These are phyloP conservation scores for Lycium barbarum DNA, from an alignment of 257 asterid genomes.

Conservation along the genomic window DNA sequence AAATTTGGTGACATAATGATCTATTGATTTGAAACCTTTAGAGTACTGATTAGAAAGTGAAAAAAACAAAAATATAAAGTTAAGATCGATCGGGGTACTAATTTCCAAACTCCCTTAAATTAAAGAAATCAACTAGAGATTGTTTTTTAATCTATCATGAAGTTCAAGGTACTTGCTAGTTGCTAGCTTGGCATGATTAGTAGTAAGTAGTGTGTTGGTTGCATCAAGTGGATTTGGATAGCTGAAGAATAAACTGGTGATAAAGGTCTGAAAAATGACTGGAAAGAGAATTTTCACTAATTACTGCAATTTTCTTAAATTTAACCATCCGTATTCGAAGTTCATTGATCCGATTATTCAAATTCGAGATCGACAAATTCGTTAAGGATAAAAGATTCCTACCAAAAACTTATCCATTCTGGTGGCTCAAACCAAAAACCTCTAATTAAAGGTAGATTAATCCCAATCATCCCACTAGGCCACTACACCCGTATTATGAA, in stretches of 20 bases:
- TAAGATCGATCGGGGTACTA: neutral
- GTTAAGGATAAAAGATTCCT: neutral
- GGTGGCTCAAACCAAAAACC: neutral
- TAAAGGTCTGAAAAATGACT: neutral
- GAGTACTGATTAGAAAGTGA: neutral
- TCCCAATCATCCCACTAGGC: neutral
- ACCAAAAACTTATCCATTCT: neutral
- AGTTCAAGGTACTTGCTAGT: neutral
- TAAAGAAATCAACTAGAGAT: neutral
- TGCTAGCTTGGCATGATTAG: neutral
- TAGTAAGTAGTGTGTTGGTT: neutral
- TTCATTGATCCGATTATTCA: neutral
- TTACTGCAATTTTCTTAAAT: neutral
- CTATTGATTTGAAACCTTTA: neutral
- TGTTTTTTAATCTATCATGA: neutral
- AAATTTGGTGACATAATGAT: neutral
- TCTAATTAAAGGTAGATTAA: neutral
- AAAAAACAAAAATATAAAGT: neutral
- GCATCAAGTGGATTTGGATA: neutral
- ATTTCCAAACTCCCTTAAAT: neutral
- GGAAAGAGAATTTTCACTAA: neutral
- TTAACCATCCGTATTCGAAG: neutral
- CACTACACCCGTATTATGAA: neutral
- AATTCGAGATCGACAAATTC: neutral
- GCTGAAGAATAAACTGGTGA: neutral